Evolutionary conservation across 2,329 filamentous ascomycete species (phyloP).

Genomic region (Aspergillus phoenicis): DNA sequence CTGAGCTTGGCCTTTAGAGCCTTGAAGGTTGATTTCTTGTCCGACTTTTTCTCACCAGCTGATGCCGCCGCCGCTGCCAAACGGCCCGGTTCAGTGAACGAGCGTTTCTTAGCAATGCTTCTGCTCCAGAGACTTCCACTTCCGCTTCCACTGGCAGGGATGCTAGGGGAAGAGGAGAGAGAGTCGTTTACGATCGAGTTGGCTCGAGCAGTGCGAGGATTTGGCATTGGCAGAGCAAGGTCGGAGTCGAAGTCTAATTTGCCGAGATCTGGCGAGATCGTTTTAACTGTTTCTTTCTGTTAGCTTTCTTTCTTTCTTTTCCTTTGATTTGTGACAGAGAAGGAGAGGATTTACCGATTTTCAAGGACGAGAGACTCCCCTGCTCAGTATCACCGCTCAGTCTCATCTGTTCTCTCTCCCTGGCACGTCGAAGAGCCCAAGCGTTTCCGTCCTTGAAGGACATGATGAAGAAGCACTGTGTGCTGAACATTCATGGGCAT

Average conservation of each 20-base stretch:
- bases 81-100: constrained; percentile 18
- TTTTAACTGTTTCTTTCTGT: neutral
- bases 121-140: constrained; percentile 5
- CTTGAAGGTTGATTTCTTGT: constrained; percentile 28
- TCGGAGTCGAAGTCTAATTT: constrained; percentile 29
- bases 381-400: neutral
- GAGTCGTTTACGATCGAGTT: neutral
- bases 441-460: constrained; percentile 29
- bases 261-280: neutral
- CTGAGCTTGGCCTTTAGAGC: constrained; percentile 34
- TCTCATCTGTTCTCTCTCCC: constrained; percentile 12
- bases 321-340: neutral
- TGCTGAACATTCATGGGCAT: neutral
- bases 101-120: constrained; percentile 19
- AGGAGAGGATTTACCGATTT: neutral
- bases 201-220: constrained; percentile 18
- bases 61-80: neutral
- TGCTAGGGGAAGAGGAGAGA: no score
- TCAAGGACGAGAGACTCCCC: neutral
- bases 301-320: neutral
- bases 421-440: constrained; percentile 28
- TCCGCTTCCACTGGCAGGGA: neutral
- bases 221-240: constrained; percentile 34
- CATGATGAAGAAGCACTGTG: constrained; percentile 9
- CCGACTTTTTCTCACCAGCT: constrained; percentile 2